A percentile compares a stretch with the other conserved stretches of the same genome.
Evolutionary conservation across 2,329 filamentous ascomycete species (phyloP).

Genomic region (Talaromyces verruculosus): DNA sequence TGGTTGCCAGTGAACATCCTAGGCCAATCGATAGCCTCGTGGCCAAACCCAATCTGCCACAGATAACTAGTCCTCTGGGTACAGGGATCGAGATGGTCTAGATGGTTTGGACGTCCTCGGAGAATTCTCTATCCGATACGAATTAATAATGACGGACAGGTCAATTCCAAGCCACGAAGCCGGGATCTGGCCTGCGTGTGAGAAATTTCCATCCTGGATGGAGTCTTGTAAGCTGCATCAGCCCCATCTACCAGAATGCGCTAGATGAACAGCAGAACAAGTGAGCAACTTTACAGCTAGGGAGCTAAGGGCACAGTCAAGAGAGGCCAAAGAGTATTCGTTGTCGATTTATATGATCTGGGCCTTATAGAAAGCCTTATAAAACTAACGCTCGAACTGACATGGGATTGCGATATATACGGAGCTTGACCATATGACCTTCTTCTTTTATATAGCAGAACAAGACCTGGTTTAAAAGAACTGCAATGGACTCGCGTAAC

Average conservation of each 20-base stretch:
- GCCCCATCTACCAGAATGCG: not conserved
- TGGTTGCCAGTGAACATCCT: not conserved
- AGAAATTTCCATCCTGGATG: not conserved
- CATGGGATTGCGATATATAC: constrained; percentile 3
- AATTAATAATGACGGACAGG: not conserved
- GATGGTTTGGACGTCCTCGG: not conserved
- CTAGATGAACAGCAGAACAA: not conserved
- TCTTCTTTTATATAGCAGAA: not conserved
- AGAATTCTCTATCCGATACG: not conserved
- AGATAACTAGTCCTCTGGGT: not conserved
- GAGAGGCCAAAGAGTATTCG: not conserved
- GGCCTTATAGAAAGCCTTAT: not conserved
- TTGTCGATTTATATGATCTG: not conserved
- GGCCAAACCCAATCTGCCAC: not conserved
- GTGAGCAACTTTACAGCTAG: not conserved
- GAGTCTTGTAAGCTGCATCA: not conserved
- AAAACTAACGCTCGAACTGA: not conserved
- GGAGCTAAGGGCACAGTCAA: not conserved
- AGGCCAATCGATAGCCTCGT: not conserved
- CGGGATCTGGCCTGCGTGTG: not conserved
- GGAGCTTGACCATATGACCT: not conserved
- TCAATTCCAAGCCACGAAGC: constrained; percentile 1
- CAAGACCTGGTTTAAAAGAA: not conserved
- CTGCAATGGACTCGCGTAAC: constrained; percentile 10
- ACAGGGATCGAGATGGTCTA: not conserved